Conservation (phyloP, 1,284 basidiomycete species). For the Pseudozyma sp. region DNA sequence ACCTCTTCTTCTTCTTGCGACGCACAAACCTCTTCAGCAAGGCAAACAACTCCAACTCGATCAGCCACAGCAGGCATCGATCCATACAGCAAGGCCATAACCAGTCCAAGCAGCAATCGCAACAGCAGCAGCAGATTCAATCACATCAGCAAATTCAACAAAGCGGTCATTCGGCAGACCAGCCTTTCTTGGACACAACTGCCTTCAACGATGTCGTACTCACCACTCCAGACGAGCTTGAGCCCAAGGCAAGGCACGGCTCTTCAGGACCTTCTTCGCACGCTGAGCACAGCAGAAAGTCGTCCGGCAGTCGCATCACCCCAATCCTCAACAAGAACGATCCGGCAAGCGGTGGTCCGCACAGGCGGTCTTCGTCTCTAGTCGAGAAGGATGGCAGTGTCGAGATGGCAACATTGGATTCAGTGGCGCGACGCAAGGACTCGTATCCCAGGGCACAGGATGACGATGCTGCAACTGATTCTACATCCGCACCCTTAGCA, state of each 20-base stretch:
- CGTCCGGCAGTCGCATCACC: constrained; percentile 23
- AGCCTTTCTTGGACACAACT: constrained; percentile 7
- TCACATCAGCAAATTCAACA: neutral
- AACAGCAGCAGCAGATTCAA: constrained; percentile 1
- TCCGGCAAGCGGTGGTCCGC: neutral
- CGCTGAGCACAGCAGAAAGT: constrained; percentile 27
- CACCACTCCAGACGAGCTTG: constrained; percentile 1
- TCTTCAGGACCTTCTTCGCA: constrained; percentile 24
- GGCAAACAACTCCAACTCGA: constrained; percentile 22
- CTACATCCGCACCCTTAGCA: constrained; percentile 8
- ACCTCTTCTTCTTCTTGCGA: constrained; percentile 64
- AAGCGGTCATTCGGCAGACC: neutral
- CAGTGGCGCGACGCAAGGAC: constrained; percentile 7
- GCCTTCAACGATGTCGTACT: constrained; percentile 2
- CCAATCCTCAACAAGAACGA: constrained; percentile 46
- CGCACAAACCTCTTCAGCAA: constrained; percentile 58
- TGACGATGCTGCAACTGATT: neutral
- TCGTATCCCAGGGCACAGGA: neutral
- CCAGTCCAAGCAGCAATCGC: constrained; percentile 12
- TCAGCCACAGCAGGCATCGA: constrained; percentile 17
- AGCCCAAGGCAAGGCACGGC: constrained; percentile 4
- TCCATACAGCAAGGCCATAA: constrained; percentile 6
- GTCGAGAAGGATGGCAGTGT: constrained; percentile 36
- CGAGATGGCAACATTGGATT: constrained; percentile 25
- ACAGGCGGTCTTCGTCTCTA: constrained; percentile 35